Evolutionary conservation across 2,329 filamentous ascomycete genomes (phyloP).

Genomic region (Aspergillus glaucus): DNA sequence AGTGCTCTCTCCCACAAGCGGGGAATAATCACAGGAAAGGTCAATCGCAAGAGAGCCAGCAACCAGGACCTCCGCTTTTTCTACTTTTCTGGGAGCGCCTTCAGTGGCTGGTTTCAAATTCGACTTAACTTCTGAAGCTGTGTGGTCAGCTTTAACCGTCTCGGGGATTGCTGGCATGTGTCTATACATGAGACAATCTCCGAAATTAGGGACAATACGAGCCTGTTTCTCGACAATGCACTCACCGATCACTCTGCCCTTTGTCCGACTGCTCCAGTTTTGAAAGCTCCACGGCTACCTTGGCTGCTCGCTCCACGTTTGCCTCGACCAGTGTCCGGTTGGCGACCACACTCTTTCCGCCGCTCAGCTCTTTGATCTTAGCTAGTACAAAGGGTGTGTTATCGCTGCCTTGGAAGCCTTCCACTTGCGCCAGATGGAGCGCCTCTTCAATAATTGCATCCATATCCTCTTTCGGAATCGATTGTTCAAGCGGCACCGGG

Average conservation of each 20-base stretch:
- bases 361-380: conserved; percentile 72
- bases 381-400: conserved; percentile 80
- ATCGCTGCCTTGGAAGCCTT: conserved; percentile 63
- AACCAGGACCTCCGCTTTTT: conserved; percentile 64
- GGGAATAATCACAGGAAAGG: conserved; percentile 71
- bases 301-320: conserved; percentile 60
- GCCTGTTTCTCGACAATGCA: conserved; percentile 18
- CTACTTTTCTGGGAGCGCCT: conserved; percentile 6
- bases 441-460: conserved; percentile 62
- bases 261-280: conserved; percentile 44
- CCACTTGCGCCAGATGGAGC: conserved; percentile 56
- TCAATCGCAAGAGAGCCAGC: conserved; percentile 88
- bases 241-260: conserved; percentile 32
- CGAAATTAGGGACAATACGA: conserved; percentile 29
- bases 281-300: conserved; percentile 57
- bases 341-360: conserved; percentile 63
- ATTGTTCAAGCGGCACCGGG: conserved; percentile 66
- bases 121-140: conserved; percentile 15
- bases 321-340: conserved; percentile 65
- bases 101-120: conserved; percentile 4
- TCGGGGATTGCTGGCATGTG: conserved; percentile 30
- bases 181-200: conserved; percentile 25
- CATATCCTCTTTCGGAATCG: conserved; percentile 66
- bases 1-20: conserved; percentile 32
- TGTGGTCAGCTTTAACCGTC: conserved; percentile 17